Evolutionary conservation across 2,329 filamentous ascomycete genomes (phyloP).

Genomic region (Neophaeococcomyces mojaviensis): DNA sequence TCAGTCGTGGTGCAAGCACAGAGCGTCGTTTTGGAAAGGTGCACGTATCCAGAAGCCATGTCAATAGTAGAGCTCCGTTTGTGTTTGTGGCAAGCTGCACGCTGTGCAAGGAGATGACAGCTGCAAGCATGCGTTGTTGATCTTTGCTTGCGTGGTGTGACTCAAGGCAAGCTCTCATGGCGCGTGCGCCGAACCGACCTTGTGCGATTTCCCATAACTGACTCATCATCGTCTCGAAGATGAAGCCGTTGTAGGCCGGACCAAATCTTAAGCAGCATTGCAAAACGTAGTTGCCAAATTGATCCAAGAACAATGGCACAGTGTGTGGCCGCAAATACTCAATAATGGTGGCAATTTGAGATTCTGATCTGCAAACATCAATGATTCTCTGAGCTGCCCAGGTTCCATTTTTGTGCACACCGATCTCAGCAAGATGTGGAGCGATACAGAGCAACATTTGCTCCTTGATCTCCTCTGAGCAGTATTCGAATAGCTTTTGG

Average conservation of each 20-base stretch:
- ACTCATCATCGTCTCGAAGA: conserved; percentile 94
- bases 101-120: conserved; percentile 90
- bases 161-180: conserved; percentile 93
- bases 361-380: conserved; percentile 78
- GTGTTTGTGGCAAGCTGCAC: conserved; percentile 94
- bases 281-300: conserved; percentile 97
- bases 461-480: conserved; percentile 81
- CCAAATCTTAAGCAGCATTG: conserved; percentile 94
- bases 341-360: conserved; percentile 77
- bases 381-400: conserved; percentile 99
- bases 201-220: conserved; percentile 90
- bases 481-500: conserved; percentile 96
- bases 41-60: conserved; percentile 97
- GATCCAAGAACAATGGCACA: conserved; percentile 86
- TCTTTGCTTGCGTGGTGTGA: conserved; percentile 93
- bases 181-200: conserved; percentile 86
- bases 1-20: conserved; percentile 82
- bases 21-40: conserved; percentile 87
- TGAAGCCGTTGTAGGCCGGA: conserved; percentile 83
- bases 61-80: conserved; percentile 86
- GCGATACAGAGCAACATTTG: conserved; percentile 83
- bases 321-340: conserved; percentile 78
- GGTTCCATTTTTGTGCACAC: conserved; percentile 97
- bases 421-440: conserved; percentile 90
- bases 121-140: conserved; percentile 89